phyloP scores from a whole-genome alignment of 345 rosid species.

The Citrus trifoliata region DNA sequence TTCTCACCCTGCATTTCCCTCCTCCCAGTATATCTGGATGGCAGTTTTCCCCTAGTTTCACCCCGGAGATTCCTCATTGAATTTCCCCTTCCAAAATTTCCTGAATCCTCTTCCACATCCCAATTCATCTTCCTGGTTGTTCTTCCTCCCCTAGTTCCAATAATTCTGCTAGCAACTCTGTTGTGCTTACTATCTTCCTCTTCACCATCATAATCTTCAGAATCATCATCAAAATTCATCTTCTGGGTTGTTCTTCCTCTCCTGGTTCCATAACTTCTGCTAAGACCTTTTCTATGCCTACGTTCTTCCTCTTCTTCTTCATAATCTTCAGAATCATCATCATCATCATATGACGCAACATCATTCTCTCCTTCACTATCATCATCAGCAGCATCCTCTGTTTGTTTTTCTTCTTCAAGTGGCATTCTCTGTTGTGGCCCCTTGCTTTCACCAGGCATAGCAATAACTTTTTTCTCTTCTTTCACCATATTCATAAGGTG shows the following conservation, averaged over 20 bases:
- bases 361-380: conserved; percentile 18
- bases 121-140: conserved; percentile 3
- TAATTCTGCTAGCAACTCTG: conserved; percentile 14
- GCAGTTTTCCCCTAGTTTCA: not conserved
- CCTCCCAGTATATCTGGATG: not conserved
- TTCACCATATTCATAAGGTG: conserved; percentile 69
- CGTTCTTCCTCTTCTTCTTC: conserved; percentile 30
- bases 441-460: conserved; percentile 33
- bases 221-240: conserved; percentile 28
- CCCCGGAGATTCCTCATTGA: not conserved
- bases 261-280: not conserved
- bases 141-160: conserved; percentile 13
- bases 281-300: conserved; percentile 11
- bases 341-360: conserved; percentile 7
- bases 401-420: conserved; percentile 4
- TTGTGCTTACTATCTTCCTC: conserved; percentile 21
- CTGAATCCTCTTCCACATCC: not conserved
- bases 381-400: conserved; percentile 19
- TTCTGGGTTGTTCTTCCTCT: conserved; percentile 16
- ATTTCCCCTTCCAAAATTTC: conserved; percentile 17
- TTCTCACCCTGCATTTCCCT: not conserved
- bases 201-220: conserved; percentile 25
- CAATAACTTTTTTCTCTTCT: conserved; percentile 37
- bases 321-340: conserved; percentile 37
- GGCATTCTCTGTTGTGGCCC: conserved; percentile 34